These are phyloP conservation scores for Linaria vulgaris DNA, from an alignment of 257 asterid genomes.

Conservation along the genomic window DNA sequence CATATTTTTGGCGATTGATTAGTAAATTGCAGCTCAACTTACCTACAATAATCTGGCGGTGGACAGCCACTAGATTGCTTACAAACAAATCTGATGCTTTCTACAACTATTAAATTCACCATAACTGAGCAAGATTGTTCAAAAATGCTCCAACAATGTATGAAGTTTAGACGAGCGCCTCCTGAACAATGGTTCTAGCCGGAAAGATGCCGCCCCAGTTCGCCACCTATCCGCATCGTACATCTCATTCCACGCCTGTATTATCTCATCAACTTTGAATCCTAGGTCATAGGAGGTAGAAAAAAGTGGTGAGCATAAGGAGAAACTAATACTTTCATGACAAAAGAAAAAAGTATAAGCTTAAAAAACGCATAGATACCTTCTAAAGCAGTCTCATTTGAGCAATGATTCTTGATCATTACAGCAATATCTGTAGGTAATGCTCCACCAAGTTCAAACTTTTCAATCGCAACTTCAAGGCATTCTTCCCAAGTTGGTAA, in stretches of 20 bases:
- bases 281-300: slow-evolving; percentile 42
- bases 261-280: slow-evolving; percentile 90
- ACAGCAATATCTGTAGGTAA: slow-evolving; percentile 81
- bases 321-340: slow-evolving; percentile 12
- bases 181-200: slow-evolving; percentile 77
- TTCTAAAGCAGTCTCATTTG: slow-evolving; percentile 88
- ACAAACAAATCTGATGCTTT: slow-evolving; percentile 22
- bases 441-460: slow-evolving; percentile 89
- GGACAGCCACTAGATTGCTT: slow-evolving; percentile 17
- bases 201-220: slow-evolving; percentile 60
- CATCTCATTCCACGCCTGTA: slow-evolving; percentile 99
- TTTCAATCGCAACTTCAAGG: slow-evolving; percentile 87
- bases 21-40: slow-evolving; percentile 11
- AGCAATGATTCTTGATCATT: slow-evolving; percentile 94
- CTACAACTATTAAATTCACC: slow-evolving; percentile 24
- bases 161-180: slow-evolving; percentile 73
- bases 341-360: not conserved
- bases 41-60: slow-evolving; percentile 28
- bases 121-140: slow-evolving; percentile 33
- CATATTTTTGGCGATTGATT: too few species aligned
- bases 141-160: slow-evolving; percentile 65
- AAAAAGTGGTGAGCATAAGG: slow-evolving; percentile 23
- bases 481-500: slow-evolving; percentile 95
- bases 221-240: slow-evolving; percentile 89
- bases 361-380: slow-evolving; percentile 39